Evolutionary conservation across 768 basidiomycete genomes (phyloP), one percentile per base, ranked within the genome.

Genomic region (Cystoderma amianthinum): DNA sequence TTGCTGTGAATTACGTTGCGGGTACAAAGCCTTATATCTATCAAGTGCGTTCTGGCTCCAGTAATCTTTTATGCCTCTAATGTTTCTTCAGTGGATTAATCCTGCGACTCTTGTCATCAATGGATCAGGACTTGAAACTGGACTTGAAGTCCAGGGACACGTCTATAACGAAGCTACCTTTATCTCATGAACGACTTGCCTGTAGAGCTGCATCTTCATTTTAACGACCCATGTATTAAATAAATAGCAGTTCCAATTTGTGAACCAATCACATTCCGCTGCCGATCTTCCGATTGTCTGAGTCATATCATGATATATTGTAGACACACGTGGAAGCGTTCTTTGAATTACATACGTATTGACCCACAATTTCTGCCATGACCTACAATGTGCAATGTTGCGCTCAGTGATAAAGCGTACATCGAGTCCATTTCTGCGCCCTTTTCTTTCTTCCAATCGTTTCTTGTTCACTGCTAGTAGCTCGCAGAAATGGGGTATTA

Each of bases 21-120:
- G 87, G 90, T 30, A 91, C 89, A 16, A 93, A 94, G 60, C 95
- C 92, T 0, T 94, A 82, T 59, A 86, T 95, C 59, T 96, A 95
- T 62, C 90, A 94, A 77, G 92, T 85, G 40, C 41, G 79, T 64
- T 12, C 20, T 47, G 18, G 51, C 22, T 30, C 28, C 34, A n/a
- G n/a, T n/a, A n/a, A n/a, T 36, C 12, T 13, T 19, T 16, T 10
- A 24, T 12, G 39, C 16, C 16, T 22, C 18, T 44, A 30, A 42
- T 13, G 9, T 38, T 41, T 42, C 41, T 42, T 7, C 44, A 78
- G 76, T 78, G 69, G 68, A 45, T 58, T 24, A 76, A 76, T 43
- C 69, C 70, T 3, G 56, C 62, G 13, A 76, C 61, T 21, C 48
- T 78, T 32, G 48, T 51, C 13, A 58, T 76, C 34, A 68, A 51